Conservation (phyloP, 257 asterid genomes). For the Nicotiana benthamiana region DNA sequence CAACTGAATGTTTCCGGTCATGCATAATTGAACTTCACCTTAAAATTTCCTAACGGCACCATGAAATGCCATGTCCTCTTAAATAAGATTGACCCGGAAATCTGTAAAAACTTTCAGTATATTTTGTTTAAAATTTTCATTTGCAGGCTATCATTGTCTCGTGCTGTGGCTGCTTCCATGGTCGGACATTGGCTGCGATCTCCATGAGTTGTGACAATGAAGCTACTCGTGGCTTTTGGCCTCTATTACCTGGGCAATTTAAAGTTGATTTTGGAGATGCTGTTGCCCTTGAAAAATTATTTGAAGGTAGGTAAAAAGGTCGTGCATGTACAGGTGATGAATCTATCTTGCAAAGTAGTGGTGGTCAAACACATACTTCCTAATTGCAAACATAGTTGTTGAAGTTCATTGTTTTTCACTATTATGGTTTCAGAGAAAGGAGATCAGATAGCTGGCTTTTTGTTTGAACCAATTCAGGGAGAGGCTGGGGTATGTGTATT, state of each 20-base stretch:
- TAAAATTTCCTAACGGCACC: not conserved
- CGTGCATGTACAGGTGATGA: not conserved
- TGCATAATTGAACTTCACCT: not conserved
- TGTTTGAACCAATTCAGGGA: slow-evolving; percentile 98
- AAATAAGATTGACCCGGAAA: not conserved
- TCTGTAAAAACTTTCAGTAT: not conserved
- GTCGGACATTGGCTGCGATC: slow-evolving; percentile 85
- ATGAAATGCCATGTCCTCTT: not conserved
- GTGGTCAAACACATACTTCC: not conserved
- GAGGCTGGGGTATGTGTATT: slow-evolving; percentile 91
- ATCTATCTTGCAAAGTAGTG: not conserved
- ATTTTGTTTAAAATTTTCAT: not conserved
- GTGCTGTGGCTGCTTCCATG: slow-evolving; percentile 98
- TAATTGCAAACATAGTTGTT: not conserved
- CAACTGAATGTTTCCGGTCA: not conserved
- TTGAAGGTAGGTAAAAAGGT: slow-evolving; percentile 45
- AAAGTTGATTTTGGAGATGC: slow-evolving; percentile 89
- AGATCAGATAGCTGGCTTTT: slow-evolving; percentile 80
- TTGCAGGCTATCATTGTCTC: slow-evolving; percentile 89
- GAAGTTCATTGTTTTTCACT: slow-evolving; percentile 14
- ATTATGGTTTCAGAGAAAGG: slow-evolving; percentile 65
- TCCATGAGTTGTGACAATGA: slow-evolving; percentile 99
- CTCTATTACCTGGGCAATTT: slow-evolving; percentile 71
- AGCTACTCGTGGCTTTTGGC: slow-evolving; percentile 90
- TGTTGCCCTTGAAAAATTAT: slow-evolving; percentile 61